Conservation (phyloP, 139 green algal genomes). For the Pseudopediastrum boryanum region DNA sequence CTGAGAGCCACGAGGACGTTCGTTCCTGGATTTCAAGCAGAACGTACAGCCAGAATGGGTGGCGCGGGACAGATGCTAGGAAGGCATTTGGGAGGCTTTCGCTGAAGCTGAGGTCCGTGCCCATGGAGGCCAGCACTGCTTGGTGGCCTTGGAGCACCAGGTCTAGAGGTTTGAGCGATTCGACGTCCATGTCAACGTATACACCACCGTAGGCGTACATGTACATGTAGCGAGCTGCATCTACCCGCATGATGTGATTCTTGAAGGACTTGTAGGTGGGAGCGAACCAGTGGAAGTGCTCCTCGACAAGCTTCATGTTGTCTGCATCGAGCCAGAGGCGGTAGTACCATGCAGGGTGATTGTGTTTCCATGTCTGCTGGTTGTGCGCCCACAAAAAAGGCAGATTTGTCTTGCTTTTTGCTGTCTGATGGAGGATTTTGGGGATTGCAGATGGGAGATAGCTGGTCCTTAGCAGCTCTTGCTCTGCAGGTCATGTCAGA, state of each 20-base stretch:
- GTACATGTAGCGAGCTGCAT: constrained; percentile 27
- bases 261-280: constrained; percentile 20
- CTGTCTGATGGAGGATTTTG: no score
- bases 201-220: constrained; percentile 29
- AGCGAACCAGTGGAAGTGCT: constrained; percentile 28
- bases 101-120: background rate
- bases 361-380: no score
- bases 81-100: constrained; percentile 17
- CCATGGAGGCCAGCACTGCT: background rate
- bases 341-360: no score
- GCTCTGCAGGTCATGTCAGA: no score
- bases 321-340: no score
- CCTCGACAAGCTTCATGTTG: background rate
- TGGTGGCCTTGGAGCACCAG: background rate
- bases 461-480: no score
- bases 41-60: constrained; percentile 29
- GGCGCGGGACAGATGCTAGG: constrained; percentile 3
- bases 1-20: no score
- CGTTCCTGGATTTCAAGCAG: constrained; percentile 6
- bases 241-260: constrained; percentile 20
- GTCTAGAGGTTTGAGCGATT: background rate
- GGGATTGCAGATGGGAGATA: no score
- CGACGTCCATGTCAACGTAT: constrained; percentile 25
- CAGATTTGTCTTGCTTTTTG: no score
- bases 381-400: no score